Conservation (phyloP, 2,329 filamentous ascomycete species). For the Zelopaecilomyces penicillatus region DNA sequence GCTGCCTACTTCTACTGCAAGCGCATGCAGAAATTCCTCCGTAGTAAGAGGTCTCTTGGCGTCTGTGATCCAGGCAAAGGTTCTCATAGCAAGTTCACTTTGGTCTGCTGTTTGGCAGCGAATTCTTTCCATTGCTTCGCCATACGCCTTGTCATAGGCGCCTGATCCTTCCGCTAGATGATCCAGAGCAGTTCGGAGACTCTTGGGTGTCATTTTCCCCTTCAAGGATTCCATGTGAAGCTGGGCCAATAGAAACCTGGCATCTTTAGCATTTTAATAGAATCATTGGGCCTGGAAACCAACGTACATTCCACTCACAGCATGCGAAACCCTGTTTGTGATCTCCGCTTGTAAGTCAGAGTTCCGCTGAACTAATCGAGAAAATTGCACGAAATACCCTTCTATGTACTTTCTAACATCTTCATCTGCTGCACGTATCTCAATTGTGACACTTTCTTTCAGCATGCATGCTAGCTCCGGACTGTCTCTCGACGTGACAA, state of each 20-base stretch:
- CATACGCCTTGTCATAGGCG: not conserved
- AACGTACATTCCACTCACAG: conserved; percentile 1
- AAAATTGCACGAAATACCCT: not conserved
- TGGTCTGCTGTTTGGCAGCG: not conserved
- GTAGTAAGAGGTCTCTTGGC: conserved; percentile 1
- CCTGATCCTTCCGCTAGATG: not conserved
- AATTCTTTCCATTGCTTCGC: conserved; percentile 5
- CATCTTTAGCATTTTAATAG: not conserved
- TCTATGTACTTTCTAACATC: conserved; percentile 1
- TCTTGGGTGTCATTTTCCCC: not conserved
- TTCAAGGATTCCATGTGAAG: not conserved
- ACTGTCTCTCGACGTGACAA: conserved; percentile 12
- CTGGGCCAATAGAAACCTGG: conserved; percentile 1
- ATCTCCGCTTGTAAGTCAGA: not conserved
- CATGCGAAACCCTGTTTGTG: not conserved
- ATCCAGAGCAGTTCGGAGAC: not conserved
- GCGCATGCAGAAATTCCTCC: not conserved
- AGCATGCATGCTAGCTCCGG: not conserved
- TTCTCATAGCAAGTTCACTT: not conserved
- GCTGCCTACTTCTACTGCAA: not conserved
- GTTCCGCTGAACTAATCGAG: not conserved
- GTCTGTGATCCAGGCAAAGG: conserved; percentile 1
- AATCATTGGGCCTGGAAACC: not conserved
- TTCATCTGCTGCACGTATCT: conserved; percentile 1
- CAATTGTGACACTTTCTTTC: not conserved